Conservation (phyloP, 2,329 filamentous ascomycete species). For the Cladosporium velox region DNA sequence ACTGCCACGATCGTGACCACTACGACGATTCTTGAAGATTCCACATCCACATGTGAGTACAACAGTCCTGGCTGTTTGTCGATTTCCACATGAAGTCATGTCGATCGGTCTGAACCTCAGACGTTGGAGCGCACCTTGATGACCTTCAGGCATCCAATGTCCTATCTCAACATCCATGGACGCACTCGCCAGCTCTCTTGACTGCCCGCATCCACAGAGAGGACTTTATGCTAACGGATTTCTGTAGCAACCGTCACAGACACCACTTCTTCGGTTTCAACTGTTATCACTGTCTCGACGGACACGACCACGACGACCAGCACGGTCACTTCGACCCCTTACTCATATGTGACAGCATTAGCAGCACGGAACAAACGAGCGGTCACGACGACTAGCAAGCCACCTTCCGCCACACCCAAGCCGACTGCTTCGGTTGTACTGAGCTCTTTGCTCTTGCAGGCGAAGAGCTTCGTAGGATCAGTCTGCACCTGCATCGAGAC, state of each 20-base stretch:
- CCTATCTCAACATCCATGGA: no score
- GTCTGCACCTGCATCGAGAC: slow-evolving; percentile 8
- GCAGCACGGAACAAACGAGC: background rate
- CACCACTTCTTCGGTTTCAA: background rate
- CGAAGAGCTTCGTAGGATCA: background rate
- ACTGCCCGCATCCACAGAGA: no score
- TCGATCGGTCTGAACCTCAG: background rate
- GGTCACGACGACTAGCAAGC: background rate
- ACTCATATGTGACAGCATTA: background rate
- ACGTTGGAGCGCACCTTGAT: background rate
- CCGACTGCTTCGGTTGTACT: background rate
- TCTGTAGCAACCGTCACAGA: background rate
- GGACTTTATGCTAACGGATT: background rate
- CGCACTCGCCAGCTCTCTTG: background rate
- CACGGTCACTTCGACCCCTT: background rate
- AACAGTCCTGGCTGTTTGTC: background rate
- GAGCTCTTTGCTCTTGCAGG: background rate
- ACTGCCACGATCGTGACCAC: background rate
- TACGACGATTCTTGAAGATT: background rate
- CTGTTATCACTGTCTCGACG: background rate
- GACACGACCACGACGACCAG: background rate
- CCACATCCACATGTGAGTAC: background rate
- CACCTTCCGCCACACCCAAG: background rate
- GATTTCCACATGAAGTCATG: background rate
- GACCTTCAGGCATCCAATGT: background rate